phyloP scores from a whole-genome alignment of 2,329 filamentous ascomycete genomes.

The Zelopaecilomyces penicillatus region DNA sequence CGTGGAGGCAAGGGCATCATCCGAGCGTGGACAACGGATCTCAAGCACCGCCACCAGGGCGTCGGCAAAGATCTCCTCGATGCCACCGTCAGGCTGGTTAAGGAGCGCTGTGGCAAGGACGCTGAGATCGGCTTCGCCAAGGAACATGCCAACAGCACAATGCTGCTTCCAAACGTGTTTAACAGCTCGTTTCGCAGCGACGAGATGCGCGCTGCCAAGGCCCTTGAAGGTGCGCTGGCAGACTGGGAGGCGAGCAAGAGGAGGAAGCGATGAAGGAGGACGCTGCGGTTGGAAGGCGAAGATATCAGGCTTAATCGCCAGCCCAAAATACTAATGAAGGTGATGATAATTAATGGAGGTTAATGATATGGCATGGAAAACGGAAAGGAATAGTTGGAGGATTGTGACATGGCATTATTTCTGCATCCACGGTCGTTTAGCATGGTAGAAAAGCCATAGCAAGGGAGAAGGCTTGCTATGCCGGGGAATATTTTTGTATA shows the following conservation, averaged over 20 bases:
- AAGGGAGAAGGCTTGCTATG: not conserved
- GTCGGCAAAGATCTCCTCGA: constrained; percentile 65
- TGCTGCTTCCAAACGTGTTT: constrained; percentile 54
- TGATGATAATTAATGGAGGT: no score
- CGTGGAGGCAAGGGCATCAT: constrained; percentile 61
- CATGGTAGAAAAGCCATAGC: no score
- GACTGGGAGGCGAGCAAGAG: constrained; percentile 39
- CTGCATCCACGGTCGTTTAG: no score
- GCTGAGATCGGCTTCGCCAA: constrained; percentile 63
- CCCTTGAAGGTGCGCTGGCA: constrained; percentile 42
- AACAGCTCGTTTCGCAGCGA: constrained; percentile 50
- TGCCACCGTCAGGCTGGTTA: constrained; percentile 61
- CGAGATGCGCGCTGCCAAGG: constrained; percentile 49
- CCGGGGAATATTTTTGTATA: constrained; percentile 3
- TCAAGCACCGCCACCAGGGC: constrained; percentile 61
- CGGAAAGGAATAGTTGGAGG: no score
- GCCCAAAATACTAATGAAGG: no score
- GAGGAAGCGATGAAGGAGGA: constrained; percentile 34
- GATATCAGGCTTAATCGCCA: no score
- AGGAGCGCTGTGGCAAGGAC: constrained; percentile 59
- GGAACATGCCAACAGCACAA: constrained; percentile 67
- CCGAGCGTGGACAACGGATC: constrained; percentile 71
- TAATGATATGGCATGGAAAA: no score
- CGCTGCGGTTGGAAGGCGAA: no score
- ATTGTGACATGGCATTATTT: no score